Base-by-base conservation (phyloP, 1,284 basidiomycete species). In the Apiotrichum mycotoxinovorans region DNA sequence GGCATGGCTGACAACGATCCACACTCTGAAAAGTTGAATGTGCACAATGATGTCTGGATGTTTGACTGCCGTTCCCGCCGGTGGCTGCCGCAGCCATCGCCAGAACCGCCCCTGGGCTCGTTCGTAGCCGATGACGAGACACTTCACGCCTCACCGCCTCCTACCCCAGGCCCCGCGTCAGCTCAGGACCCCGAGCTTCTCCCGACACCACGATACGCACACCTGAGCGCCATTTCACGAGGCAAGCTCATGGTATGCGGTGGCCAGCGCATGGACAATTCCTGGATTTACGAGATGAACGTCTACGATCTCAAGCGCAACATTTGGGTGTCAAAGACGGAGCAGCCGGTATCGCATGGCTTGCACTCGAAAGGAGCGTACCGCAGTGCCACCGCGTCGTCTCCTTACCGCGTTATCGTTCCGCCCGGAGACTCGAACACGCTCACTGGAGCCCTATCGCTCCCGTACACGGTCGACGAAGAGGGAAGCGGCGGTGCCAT, bases 241-340 rank as follows among this genome's bases (percentile, higher is more conserved):
- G 85, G 88, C 71, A 83, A 86, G 40, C 83, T 98, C n/a, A 87
- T 94, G 74, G 83, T 98, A 67, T 91, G 95, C 52, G 94, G 94
- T 11, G 94, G 94, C 4, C 94, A 97, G 72, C 90, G 96, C 72
- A 63, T 78, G 9, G 71, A 75, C 51, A 82, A 82, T 60, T 73
- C 78, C 57, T 93, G 91, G 70, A 86, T 89, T 45, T 91, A 94
- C 73, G 91, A 95, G 65, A 83, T 93, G 56, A 88, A 89, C 73
- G 86, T 92, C 12, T 92, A 87, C 63, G 90, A 96, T 73, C 81
- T 97, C 27, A 70, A 80, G 20, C 74, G 79, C 8, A 83, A 83
- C 66, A 79, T 82, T 1, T 96, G 93, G 92, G 82, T 89, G 4
- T 71, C 71, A 0, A 85, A 87, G 67, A 82, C 84, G 25, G 83